phyloP scores from a whole-genome alignment of 2,329 filamentous ascomycete genomes.

The Beauveria sp. region DNA sequence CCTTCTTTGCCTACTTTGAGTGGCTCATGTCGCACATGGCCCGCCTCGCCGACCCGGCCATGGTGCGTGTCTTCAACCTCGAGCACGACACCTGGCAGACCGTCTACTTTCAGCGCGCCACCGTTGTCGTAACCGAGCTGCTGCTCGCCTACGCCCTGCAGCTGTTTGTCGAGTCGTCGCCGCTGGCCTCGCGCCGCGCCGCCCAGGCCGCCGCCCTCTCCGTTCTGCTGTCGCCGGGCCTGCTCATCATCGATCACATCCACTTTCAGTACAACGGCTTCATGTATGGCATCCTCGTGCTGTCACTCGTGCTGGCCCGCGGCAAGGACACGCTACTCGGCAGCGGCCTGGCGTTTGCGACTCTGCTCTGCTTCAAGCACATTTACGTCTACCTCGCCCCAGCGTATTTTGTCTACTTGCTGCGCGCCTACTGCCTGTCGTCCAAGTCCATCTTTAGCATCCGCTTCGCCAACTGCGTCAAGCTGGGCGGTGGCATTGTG shows the following conservation, averaged over 20 bases:
- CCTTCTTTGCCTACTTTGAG: slow-evolving; percentile 97
- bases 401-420: slow-evolving; percentile 88
- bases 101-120: slow-evolving; percentile 83
- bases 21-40: slow-evolving; percentile 82
- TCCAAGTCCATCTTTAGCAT: slow-evolving; percentile 68
- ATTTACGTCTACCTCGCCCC: slow-evolving; percentile 96
- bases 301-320: slow-evolving; percentile 78
- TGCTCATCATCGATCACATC: slow-evolving; percentile 96
- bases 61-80: slow-evolving; percentile 75
- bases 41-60: slow-evolving; percentile 65
- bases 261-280: slow-evolving; percentile 99
- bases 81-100: slow-evolving; percentile 90
- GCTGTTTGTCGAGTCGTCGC: slow-evolving; percentile 67
- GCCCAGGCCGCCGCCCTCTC: slow-evolving; percentile 84
- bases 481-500: slow-evolving; percentile 67
- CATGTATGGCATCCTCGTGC: slow-evolving; percentile 82
- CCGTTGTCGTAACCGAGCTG: slow-evolving; percentile 79
- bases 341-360: slow-evolving; percentile 78
- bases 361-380: slow-evolving; percentile 88
- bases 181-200: slow-evolving; percentile 57
- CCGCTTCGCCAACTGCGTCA: slow-evolving; percentile 70
- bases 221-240: slow-evolving; percentile 80
- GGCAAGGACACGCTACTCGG: slow-evolving; percentile 65
- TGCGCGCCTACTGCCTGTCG: slow-evolving; percentile 83
- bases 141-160: slow-evolving; percentile 77